A percentile compares a stretch with the other conserved stretches of the same genome.
These are phyloP conservation scores for Zizania palustris DNA, from an alignment of 202 grass and related monocot genomes.

Conservation along the genomic window DNA sequence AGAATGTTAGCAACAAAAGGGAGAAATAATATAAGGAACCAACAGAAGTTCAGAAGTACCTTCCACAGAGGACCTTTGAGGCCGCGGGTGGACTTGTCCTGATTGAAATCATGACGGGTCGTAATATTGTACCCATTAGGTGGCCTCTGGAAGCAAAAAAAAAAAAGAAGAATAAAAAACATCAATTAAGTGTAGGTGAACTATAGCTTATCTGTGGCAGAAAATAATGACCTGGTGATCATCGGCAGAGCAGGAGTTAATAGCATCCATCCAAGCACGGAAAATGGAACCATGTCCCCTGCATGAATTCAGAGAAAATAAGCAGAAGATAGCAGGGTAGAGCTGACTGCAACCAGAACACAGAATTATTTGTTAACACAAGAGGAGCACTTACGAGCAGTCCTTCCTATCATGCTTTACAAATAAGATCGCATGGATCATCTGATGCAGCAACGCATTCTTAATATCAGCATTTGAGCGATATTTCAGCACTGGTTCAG, in stretches of 20 bases:
- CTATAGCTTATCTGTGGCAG: constrained; percentile 20
- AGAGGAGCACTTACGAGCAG: constrained; percentile 24
- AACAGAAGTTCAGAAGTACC: constrained; percentile 42
- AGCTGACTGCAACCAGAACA: not conserved
- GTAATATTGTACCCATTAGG: constrained; percentile 69
- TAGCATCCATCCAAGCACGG: constrained; percentile 67
- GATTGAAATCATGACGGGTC: constrained; percentile 61
- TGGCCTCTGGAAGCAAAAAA: constrained; percentile 58
- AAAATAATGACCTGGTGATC: constrained; percentile 48
- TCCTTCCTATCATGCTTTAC: constrained; percentile 22
- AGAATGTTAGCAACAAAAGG: constrained; percentile 14
- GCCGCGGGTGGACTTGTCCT: constrained; percentile 26
- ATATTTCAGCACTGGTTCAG: constrained; percentile 48
- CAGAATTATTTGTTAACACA: not conserved
- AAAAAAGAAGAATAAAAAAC: constrained; percentile 44
- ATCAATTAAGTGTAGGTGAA: not conserved
- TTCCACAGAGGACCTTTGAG: constrained; percentile 49
- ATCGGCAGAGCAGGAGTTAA: constrained; percentile 41
- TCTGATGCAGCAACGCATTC: constrained; percentile 71
- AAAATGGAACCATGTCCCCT: constrained; percentile 52
- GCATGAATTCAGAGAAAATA: constrained; percentile 31
- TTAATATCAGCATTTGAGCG: constrained; percentile 53
- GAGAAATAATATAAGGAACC: not conserved
- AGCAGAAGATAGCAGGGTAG: not conserved
- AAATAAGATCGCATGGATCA: constrained; percentile 75